Evolutionary conservation across 139 green algal genomes (phyloP).

Genomic region (Tetratostichococcus sp.): DNA sequence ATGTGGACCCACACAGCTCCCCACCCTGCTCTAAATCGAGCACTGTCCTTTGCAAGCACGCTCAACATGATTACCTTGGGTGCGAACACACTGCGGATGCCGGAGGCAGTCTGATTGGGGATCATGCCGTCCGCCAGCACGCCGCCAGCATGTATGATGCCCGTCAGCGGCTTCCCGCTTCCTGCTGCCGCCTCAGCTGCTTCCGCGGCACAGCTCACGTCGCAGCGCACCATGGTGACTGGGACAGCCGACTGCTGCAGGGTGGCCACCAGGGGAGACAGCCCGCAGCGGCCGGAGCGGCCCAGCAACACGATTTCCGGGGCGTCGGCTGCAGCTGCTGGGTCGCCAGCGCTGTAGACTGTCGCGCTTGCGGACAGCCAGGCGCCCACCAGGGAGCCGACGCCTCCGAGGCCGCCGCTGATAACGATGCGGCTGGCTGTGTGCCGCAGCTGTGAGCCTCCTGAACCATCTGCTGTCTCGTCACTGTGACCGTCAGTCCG

Average conservation of each 20-base stretch:
- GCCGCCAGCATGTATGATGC: conserved; percentile 57
- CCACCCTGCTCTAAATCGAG: too few species aligned
- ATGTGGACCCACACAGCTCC: too few species aligned
- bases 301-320: conserved; percentile 5
- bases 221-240: conserved; percentile 25
- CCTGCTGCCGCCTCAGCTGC: neutral
- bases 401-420: neutral
- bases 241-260: neutral
- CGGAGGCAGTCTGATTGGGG: conserved; percentile 28
- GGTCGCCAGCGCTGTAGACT: neutral
- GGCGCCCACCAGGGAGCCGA: conserved; percentile 9
- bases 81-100: conserved; percentile 14
- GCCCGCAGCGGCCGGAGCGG: neutral
- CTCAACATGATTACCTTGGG: conserved; percentile 15
- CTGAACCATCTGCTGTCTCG: neutral
- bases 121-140: conserved; percentile 56
- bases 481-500: neutral
- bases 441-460: too few species aligned
- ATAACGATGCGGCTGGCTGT: neutral
- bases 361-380: neutral
- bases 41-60: too few species aligned
- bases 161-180: conserved; percentile 10
- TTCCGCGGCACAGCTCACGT: conserved; percentile 18
- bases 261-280: neutral
- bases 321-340: neutral